phyloP scores from a whole-genome alignment of 495 filamentous ascomycete genomes.

The Durotheca rogersii region DNA sequence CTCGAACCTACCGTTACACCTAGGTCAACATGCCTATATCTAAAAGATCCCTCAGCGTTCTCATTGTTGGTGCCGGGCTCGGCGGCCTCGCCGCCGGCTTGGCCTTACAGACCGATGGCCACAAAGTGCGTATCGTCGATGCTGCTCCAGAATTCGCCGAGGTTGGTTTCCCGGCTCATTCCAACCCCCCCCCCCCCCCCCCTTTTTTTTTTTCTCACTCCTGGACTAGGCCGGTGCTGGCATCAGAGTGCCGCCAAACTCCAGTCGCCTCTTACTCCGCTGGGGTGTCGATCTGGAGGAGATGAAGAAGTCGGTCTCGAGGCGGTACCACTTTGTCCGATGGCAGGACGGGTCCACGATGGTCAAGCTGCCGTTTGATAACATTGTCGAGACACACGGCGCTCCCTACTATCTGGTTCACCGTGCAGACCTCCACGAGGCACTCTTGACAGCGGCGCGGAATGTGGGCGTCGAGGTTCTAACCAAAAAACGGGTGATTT shows the following conservation, averaged over 20 bases:
- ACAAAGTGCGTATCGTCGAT: slow-evolving; percentile 28
- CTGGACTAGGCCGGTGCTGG: slow-evolving; percentile 42
- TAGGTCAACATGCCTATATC: slow-evolving; percentile 3
- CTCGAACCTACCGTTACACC: background rate
- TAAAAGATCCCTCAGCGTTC: slow-evolving; percentile 40
- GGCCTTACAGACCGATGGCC: slow-evolving; percentile 24
- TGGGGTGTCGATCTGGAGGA: slow-evolving; percentile 49
- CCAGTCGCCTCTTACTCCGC: slow-evolving; percentile 43
- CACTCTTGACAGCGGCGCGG: slow-evolving; percentile 34
- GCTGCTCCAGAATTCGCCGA: slow-evolving; percentile 28
- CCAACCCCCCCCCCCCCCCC: too few relatives aligned
- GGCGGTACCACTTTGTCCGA: slow-evolving; percentile 32
- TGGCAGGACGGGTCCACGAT: slow-evolving; percentile 40
- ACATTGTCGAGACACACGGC: slow-evolving; percentile 37
- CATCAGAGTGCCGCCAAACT: slow-evolving; percentile 48
- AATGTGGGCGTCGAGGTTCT: slow-evolving; percentile 36
- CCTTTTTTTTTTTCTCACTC: background rate
- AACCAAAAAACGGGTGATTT: slow-evolving; percentile 31
- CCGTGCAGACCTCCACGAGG: slow-evolving; percentile 46
- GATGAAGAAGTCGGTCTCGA: slow-evolving; percentile 38
- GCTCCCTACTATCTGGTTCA: slow-evolving; percentile 47
- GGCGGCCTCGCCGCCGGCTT: slow-evolving; percentile 58
- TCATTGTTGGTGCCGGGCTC: slow-evolving; percentile 59
- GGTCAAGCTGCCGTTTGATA: slow-evolving; percentile 34
- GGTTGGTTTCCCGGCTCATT: slow-evolving; percentile 11